Conservation (phyloP, 164 flowering plant species). For the Malania oleifera region DNA sequence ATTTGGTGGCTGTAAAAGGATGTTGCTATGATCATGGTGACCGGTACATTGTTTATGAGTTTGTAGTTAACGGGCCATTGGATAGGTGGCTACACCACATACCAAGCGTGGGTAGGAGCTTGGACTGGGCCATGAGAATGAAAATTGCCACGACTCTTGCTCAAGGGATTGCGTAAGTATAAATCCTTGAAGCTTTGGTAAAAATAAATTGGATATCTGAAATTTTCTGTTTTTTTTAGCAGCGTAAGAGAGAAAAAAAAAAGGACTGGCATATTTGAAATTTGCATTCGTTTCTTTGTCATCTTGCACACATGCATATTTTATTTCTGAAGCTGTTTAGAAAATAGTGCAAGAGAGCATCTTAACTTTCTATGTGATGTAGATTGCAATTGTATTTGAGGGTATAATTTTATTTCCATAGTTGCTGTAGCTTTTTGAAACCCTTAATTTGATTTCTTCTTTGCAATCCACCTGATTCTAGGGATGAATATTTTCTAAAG, state of each 20-base stretch:
- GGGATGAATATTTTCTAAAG: too few species aligned
- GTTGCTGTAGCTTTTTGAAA: too few species aligned
- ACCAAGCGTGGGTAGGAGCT: slow-evolving; percentile 82
- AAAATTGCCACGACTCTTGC: slow-evolving; percentile 87
- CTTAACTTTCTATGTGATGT: not conserved
- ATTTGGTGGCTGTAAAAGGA: slow-evolving; percentile 82
- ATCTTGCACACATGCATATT: not conserved
- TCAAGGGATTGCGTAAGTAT: slow-evolving; percentile 94
- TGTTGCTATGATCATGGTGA: slow-evolving; percentile 96
- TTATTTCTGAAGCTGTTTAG: not conserved
- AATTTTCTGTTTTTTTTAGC: too few species aligned
- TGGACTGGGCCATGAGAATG: slow-evolving; percentile 95
- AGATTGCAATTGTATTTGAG: too few species aligned
- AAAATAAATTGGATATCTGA: not conserved
- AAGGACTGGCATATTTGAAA: too few species aligned
- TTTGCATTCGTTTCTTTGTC: not conserved
- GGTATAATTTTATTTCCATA: too few species aligned
- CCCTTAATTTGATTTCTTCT: not conserved
- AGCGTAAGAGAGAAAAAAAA: too few species aligned
- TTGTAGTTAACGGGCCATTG: slow-evolving; percentile 79
- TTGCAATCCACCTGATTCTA: not conserved
- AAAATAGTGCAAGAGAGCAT: not conserved
- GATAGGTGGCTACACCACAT: slow-evolving; percentile 95
- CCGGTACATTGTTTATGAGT: slow-evolving; percentile 90
- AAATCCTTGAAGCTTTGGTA: slow-evolving; percentile 5